Evolutionary conservation across 306 rosid species (phyloP).

Genomic region (Betula pendula): DNA sequence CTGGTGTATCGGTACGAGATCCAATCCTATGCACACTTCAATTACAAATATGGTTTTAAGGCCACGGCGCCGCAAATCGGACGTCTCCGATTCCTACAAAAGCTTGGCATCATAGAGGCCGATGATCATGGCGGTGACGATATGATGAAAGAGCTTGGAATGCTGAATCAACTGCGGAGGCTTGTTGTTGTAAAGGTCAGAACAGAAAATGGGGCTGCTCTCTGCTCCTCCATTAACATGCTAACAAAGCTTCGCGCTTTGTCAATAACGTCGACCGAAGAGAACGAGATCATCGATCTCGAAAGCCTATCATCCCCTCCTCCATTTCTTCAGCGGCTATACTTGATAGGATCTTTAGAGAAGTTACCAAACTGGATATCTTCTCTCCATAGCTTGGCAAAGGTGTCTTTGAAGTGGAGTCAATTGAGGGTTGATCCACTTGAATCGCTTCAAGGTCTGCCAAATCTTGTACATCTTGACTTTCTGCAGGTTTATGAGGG

Average conservation of each 20-base stretch:
- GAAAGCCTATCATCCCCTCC: slow-evolving; percentile 31
- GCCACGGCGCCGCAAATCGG: slow-evolving; percentile 28
- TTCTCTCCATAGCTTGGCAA: slow-evolving; percentile 25
- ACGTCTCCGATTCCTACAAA: slow-evolving; percentile 32
- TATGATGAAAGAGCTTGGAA: slow-evolving; percentile 34
- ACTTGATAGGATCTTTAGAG: slow-evolving; percentile 34
- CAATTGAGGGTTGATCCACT: slow-evolving; percentile 40
- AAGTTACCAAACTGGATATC: slow-evolving; percentile 39
- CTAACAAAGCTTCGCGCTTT: slow-evolving; percentile 26
- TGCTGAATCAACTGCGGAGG: slow-evolving; percentile 36
- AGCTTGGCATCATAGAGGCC: slow-evolving; percentile 37
- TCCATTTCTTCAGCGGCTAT: slow-evolving; percentile 32
- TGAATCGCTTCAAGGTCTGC: slow-evolving; percentile 33
- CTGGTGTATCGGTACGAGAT: slow-evolving; percentile 8
- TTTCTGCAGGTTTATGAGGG: slow-evolving; percentile 52
- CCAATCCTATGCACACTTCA: slow-evolving; percentile 3
- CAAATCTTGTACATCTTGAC: slow-evolving; percentile 51
- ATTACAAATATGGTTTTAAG: slow-evolving; percentile 31
- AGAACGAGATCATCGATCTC: slow-evolving; percentile 34
- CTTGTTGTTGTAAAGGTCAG: slow-evolving; percentile 30
- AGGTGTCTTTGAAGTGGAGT: slow-evolving; percentile 32
- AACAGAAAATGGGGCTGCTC: slow-evolving; percentile 28
- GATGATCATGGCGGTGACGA: slow-evolving; percentile 3
- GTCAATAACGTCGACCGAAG: slow-evolving; percentile 19
- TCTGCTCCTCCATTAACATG: slow-evolving; percentile 33